Percentiles rank a stretch among this genome's conserved stretches.
phyloP scores from a whole-genome alignment of 139 green algal genomes.

The Helicosporidium sp. region DNA sequence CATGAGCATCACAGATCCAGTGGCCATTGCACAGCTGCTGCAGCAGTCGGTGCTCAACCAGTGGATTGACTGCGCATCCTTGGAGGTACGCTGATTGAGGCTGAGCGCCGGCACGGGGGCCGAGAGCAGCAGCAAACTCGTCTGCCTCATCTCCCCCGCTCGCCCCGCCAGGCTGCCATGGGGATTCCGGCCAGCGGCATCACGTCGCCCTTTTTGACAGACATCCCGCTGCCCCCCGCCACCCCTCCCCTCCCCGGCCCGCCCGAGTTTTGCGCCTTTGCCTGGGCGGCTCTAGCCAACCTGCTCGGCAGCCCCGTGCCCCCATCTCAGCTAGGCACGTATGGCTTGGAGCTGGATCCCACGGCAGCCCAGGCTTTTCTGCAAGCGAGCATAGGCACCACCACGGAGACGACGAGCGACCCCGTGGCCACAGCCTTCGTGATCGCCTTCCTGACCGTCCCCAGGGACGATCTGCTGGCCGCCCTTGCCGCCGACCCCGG shows the following conservation, averaged over 20 bases:
- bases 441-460: slow-evolving; percentile 1
- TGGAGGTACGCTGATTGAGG: slow-evolving; percentile 1
- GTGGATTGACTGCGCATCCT: slow-evolving; percentile 2
- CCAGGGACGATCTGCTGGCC: background rate
- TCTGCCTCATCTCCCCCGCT: background rate
- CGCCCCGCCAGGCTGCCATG: background rate
- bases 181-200: background rate
- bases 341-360: background rate
- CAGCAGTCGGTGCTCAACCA: background rate
- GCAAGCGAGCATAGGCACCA: background rate
- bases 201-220: slow-evolving; percentile 5
- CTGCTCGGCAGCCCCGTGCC: background rate
- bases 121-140: too few species aligned
- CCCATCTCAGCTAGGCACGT: background rate
- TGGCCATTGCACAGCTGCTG: background rate
- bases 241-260: slow-evolving; percentile 1
- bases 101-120: too few species aligned
- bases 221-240: slow-evolving; percentile 2
- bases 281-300: background rate
- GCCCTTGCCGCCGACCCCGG: background rate
- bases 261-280: slow-evolving; percentile 5
- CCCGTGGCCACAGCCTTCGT: slow-evolving; percentile 8
- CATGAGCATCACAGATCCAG: background rate
- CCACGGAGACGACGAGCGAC: slow-evolving; percentile 1
- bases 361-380: background rate